Evolutionary conservation across 768 basidiomycete genomes (phyloP), one percentile per base, ranked within the genome.

Genomic region (Tulasnella sp.): DNA sequence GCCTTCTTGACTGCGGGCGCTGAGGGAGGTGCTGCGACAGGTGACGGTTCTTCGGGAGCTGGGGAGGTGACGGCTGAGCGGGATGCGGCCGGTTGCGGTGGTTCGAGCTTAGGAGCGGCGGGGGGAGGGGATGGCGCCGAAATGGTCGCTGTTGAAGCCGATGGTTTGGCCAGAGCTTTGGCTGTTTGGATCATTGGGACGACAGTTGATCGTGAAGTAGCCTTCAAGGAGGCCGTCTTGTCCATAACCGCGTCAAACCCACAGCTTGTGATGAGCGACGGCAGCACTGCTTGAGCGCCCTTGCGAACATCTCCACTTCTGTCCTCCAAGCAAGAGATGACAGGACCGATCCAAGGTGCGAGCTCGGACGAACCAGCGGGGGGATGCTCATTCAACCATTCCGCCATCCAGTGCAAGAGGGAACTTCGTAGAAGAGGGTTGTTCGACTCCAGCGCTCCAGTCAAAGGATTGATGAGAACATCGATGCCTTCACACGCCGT

Each of bases 251-350:
- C 87, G 75, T 94, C 91, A 77, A 87, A 94, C 5, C 97, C 94
- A 37, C 88, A 88, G 63, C 80, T 87, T 3, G 84, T 80, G 65
- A 98, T 89, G 71, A 99, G 79, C 59, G 83, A 80, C 0, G 94
- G 93, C 16, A 99, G 80, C 35, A 98, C 78, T 1, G 88, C 88
- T 75, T 92, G 90, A 5, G 95, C 94, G 16, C 88, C 89, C 80
- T 98, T 98, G 72, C 97, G 88, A 26, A 98, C 92, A 78, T 99
- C 97, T 12, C 85, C 85, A 77, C 82, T 96, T 36, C 94, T 88
- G 79, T 99, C 97, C 77, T 99, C 97, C 39, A 99, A 85, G 74
- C 87, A 94, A 2, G 85, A 79, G 19, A 99, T 85, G 34, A 92
- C 80, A 1, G 87, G 83, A 8, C 84, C 77, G 8, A 85, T 86